Evolutionary conservation across 305 asterid species (phyloP).

Genomic region (Fraxinus platypoda): DNA sequence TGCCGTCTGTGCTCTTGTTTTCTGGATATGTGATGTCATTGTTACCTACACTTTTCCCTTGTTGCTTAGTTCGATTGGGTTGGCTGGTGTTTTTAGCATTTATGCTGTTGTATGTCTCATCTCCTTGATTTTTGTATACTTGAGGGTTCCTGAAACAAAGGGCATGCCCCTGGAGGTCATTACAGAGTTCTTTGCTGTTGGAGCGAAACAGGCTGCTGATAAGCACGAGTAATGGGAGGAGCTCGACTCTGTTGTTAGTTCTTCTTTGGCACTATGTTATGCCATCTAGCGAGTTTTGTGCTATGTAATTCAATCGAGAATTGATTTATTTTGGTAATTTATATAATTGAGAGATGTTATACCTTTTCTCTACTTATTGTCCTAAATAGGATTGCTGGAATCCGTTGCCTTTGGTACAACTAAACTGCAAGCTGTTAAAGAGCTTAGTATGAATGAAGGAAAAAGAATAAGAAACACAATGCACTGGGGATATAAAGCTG

Average conservation of each 20-base stretch:
- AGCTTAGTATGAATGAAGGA: not conserved
- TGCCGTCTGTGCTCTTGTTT: conserved; percentile 72
- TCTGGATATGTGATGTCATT: conserved; percentile 86
- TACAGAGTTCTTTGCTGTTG: conserved; percentile 28
- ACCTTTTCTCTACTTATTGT: not conserved
- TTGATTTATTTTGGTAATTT: no score
- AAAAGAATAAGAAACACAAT: not conserved
- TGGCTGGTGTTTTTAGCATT: conserved; percentile 75
- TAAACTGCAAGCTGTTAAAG: not conserved
- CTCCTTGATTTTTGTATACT: conserved; percentile 67
- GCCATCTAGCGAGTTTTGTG: not conserved
- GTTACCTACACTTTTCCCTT: conserved; percentile 76
- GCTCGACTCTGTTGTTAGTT: not conserved
- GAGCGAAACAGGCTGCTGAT: conserved; percentile 56
- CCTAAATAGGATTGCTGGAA: not conserved
- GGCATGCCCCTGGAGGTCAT: conserved; percentile 40
- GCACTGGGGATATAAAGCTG: not conserved
- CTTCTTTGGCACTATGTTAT: not conserved
- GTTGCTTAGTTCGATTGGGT: conserved; percentile 71
- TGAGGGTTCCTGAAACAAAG: conserved; percentile 89
- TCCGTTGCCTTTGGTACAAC: not conserved
- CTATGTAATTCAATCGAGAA: not conserved
- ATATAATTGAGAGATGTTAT: not conserved
- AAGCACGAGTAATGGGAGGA: conserved; percentile 35
- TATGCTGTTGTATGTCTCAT: conserved; percentile 64